Evolutionary conservation across 176 grass and related monocot species (phyloP).

Genomic region (Alopecurus myosuroides): DNA sequence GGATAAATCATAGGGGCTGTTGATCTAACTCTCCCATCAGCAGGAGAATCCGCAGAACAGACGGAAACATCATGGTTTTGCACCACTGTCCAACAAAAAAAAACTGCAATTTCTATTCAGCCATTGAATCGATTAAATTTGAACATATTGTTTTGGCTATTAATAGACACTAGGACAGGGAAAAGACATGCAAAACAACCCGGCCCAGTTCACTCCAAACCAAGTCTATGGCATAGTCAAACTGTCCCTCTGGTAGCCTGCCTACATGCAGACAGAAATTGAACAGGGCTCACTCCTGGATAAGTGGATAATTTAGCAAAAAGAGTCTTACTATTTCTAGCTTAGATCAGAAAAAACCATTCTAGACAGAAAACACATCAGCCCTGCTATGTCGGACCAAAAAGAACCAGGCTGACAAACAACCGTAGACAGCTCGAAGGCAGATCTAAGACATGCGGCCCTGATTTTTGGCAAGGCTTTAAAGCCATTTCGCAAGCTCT

Average conservation of each 20-base stretch:
- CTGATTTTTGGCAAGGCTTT: too few species aligned
- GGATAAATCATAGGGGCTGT: neutral
- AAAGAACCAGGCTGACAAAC: neutral
- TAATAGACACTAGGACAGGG: neutral
- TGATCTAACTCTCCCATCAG: neutral
- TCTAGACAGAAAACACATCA: neutral
- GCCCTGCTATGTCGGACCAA: neutral
- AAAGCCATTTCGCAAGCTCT: neutral
- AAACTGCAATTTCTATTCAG: neutral
- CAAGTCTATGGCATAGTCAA: neutral
- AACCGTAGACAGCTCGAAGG: neutral
- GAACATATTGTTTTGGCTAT: neutral
- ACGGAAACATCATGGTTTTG: neutral
- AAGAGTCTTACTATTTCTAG: neutral
- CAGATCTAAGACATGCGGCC: too few species aligned
- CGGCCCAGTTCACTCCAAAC: neutral
- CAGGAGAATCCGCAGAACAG: neutral
- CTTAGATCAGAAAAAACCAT: neutral
- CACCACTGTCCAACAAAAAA: neutral
- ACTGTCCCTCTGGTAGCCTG: neutral
- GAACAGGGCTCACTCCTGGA: neutral
- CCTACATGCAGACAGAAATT: neutral
- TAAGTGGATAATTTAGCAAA: neutral
- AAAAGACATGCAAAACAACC: neutral
- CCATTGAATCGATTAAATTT: neutral